phyloP scores from a whole-genome alignment of 768 basidiomycete genomes.

The Mycena vitilis region DNA sequence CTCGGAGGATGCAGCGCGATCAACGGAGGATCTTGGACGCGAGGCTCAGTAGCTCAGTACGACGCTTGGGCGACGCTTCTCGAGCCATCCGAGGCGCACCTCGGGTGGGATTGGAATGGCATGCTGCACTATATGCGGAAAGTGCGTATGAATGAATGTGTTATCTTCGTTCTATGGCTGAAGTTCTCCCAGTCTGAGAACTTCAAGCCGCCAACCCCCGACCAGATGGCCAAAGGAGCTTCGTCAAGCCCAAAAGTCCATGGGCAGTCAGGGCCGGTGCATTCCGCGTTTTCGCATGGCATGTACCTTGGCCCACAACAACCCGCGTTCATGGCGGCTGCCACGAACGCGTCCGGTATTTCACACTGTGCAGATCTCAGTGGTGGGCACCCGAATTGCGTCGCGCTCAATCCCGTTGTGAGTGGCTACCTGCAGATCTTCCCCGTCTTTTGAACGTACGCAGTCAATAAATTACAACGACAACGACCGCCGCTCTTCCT shows the following conservation, averaged over 20 bases:
- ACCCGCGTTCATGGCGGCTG: slow-evolving; percentile 19
- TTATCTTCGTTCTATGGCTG: background rate
- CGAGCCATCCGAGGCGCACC: slow-evolving; percentile 30
- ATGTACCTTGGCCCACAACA: slow-evolving; percentile 25
- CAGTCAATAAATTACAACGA: slow-evolving; percentile 61
- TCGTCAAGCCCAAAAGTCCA: slow-evolving; percentile 13
- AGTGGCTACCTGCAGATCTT: slow-evolving; percentile 20
- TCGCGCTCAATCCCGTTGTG: slow-evolving; percentile 64
- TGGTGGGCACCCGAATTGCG: slow-evolving; percentile 65
- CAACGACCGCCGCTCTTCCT: slow-evolving; percentile 63
- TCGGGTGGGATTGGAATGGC: slow-evolving; percentile 25
- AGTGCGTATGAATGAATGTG: background rate
- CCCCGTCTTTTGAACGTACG: background rate
- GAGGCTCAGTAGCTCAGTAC: slow-evolving; percentile 58
- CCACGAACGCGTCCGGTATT: slow-evolving; percentile 49
- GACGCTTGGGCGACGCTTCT: slow-evolving; percentile 55
- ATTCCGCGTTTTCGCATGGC: slow-evolving; percentile 26
- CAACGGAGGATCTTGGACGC: slow-evolving; percentile 61
- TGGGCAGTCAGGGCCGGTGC: slow-evolving; percentile 15
- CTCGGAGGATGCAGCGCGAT: slow-evolving; percentile 60
- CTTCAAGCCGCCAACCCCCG: slow-evolving; percentile 23
- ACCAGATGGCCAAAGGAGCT: slow-evolving; percentile 26
- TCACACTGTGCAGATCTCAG: slow-evolving; percentile 60
- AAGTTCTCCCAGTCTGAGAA: slow-evolving; percentile 12
- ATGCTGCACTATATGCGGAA: slow-evolving; percentile 28